phyloP scores from a whole-genome alignment of 139 green algal genomes.

The Volvox africanus region DNA sequence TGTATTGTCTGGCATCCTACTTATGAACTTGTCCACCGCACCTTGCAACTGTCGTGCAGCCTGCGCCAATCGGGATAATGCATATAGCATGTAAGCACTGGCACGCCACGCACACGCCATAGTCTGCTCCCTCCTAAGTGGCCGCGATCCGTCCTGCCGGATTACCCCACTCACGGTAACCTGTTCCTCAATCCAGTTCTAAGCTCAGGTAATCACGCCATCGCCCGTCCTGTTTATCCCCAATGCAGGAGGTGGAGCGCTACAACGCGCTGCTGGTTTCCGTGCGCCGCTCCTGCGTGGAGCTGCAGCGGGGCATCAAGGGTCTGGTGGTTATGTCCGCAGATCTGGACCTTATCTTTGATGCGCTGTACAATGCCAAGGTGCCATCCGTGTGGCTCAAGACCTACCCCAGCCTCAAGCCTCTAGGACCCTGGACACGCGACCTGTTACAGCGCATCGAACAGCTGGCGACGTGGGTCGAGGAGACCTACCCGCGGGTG shows the following conservation, averaged over 20 bases:
- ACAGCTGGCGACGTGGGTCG: slow-evolving; percentile 81
- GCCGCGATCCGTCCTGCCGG: too few species aligned
- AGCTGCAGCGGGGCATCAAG: slow-evolving; percentile 85
- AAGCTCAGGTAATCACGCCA: too few species aligned
- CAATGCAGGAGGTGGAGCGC: slow-evolving; percentile 79
- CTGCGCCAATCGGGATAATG: too few species aligned
- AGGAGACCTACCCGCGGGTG: slow-evolving; percentile 80
- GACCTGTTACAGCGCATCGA: slow-evolving; percentile 86
- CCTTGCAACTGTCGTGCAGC: too few species aligned
- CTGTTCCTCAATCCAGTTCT: too few species aligned
- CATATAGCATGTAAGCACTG: too few species aligned
- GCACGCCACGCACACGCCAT: too few species aligned
- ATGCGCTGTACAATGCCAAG: slow-evolving; percentile 78
- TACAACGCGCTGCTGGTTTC: slow-evolving; percentile 87
- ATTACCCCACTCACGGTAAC: too few species aligned
- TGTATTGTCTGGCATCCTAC: too few species aligned
- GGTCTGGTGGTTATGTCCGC: slow-evolving; percentile 88
- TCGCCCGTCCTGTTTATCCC: neutral
- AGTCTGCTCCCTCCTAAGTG: too few species aligned
- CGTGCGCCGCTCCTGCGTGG: slow-evolving; percentile 68
- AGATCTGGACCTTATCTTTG: slow-evolving; percentile 86
- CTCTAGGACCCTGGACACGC: slow-evolving; percentile 83
- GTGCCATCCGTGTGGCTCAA: slow-evolving; percentile 82
- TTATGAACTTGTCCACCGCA: too few species aligned
- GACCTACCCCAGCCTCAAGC: slow-evolving; percentile 88